Evolutionary conservation across 2,329 filamentous ascomycete genomes (phyloP), one percentile per base, ranked within the genome.

Genomic region (Trichoderma aggressivum): DNA sequence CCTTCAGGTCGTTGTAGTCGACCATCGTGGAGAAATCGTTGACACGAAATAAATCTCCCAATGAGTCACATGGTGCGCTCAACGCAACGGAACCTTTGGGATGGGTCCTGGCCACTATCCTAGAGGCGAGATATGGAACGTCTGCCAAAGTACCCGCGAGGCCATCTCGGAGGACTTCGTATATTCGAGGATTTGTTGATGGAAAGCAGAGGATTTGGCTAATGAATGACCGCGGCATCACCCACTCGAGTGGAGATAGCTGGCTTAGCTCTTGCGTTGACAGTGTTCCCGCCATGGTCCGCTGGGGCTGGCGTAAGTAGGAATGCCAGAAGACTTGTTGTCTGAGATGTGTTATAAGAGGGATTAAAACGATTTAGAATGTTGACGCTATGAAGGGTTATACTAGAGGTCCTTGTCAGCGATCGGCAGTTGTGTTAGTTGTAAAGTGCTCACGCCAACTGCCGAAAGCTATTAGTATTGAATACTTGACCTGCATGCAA

Each of bases 221-320:
- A 47, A 70, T 47, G 34, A 64, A 70, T 39, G 67, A 70, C 28
- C 59, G 59, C 30, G 67, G 67, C 67, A 70, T 70, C 32, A 70
- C 26, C 67, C 67, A 70, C 32, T 70, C 67, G 21, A 70, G 59
- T 56, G 67, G 67, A 58, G 67, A 70, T 30, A 60, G 53, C 26
- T 47, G 65, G 34, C 53, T 60, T 7, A 28, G 14, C 8, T 59
- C 65, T n/a, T 50, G 36, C 11, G 21, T n/a, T 16, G 36, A 10
- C 11, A 34, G 21, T 28, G 5, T 18, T 24, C 32, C 26, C 12
- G 21, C 55, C 65, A 68, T 68, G 4, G 5, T 58, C 5, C 11
- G 6, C 16, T 39, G 18, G 32, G n/a, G n/a, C 3, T 21, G 14
- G 55, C 6, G 36, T 7, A 32, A 30, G 10, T 1, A 5, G 34